Percentiles rank a stretch among this genome's conserved stretches.
Conservation (phyloP, 768 basidiomycete genomes). For the Russula earlei region DNA sequence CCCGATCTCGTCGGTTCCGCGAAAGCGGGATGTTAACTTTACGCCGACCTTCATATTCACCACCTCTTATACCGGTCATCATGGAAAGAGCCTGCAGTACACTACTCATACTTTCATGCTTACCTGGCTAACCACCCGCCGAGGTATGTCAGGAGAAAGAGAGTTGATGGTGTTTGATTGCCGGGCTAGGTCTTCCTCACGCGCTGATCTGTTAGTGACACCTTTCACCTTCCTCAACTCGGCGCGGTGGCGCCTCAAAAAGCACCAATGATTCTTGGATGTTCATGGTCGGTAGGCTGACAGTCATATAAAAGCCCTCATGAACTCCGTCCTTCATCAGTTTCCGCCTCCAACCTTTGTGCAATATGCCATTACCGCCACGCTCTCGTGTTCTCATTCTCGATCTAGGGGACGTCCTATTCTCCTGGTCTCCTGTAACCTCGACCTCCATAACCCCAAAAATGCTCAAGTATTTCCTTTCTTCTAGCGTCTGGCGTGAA, state of each 20-base stretch:
- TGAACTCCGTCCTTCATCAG: background rate
- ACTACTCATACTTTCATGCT: too few relatives aligned
- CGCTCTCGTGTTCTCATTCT: constrained; percentile 32
- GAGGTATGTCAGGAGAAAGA: too few relatives aligned
- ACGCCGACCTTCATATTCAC: too few relatives aligned
- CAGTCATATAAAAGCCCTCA: background rate
- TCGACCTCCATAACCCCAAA: constrained; percentile 35
- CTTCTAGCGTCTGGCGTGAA: constrained; percentile 40
- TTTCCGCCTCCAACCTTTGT: background rate
- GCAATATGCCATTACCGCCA: constrained; percentile 4
- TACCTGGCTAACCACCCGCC: too few relatives aligned
- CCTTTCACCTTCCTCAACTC: background rate
- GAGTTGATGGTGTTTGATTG: background rate
- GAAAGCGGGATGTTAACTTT: too few relatives aligned
- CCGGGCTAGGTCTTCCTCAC: background rate
- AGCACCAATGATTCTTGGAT: too few relatives aligned
- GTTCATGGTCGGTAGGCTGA: background rate
- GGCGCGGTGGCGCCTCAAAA: too few relatives aligned
- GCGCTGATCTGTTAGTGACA: background rate
- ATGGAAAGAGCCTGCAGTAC: too few relatives aligned
- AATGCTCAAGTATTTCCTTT: constrained; percentile 34
- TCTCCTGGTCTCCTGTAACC: constrained; percentile 41
- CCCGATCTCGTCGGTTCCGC: too few relatives aligned
- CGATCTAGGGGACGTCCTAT: constrained; percentile 49
- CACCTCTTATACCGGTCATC: too few relatives aligned